phyloP scores from a whole-genome alignment of 2,329 filamentous ascomycete species.

The Fusarium abutilonis region DNA sequence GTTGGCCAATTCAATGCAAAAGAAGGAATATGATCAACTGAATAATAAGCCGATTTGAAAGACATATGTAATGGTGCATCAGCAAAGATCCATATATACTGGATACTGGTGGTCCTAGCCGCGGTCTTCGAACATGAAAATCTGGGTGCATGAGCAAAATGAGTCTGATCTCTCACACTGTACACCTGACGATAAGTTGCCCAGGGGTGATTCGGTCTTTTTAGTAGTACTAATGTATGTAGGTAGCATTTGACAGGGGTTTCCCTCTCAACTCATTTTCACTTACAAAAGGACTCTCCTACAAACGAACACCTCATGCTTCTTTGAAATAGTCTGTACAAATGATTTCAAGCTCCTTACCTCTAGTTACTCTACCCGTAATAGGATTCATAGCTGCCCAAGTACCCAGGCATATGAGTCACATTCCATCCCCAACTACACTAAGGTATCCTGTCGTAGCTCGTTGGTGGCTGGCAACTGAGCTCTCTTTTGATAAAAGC shows the following conservation, averaged over 20 bases:
- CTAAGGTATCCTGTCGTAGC: conserved; percentile 1
- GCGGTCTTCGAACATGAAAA: background rate
- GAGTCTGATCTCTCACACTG: conserved; percentile 22
- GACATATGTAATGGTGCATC: too few relatives aligned
- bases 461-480: conserved; percentile 21
- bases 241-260: background rate
- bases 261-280: background rate
- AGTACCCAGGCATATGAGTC: conserved; percentile 1
- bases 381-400: too few relatives aligned
- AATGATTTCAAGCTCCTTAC: background rate
- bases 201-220: conserved; percentile 33
- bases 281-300: conserved; percentile 8
- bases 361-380: background rate
- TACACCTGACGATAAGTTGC: conserved; percentile 17
- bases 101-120: background rate
- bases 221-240: background rate
- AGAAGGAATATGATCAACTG: background rate
- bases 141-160: background rate
- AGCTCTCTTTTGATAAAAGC: background rate
- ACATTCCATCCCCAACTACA: conserved; percentile 3
- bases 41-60: background rate
- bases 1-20: background rate
- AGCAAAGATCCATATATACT: too few relatives aligned
- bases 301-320: background rate
- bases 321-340: background rate